Evolutionary conservation across 1,284 basidiomycete species (phyloP), one percentile per base, ranked within the genome.

Genomic region (Apiotrichum gamsii): DNA sequence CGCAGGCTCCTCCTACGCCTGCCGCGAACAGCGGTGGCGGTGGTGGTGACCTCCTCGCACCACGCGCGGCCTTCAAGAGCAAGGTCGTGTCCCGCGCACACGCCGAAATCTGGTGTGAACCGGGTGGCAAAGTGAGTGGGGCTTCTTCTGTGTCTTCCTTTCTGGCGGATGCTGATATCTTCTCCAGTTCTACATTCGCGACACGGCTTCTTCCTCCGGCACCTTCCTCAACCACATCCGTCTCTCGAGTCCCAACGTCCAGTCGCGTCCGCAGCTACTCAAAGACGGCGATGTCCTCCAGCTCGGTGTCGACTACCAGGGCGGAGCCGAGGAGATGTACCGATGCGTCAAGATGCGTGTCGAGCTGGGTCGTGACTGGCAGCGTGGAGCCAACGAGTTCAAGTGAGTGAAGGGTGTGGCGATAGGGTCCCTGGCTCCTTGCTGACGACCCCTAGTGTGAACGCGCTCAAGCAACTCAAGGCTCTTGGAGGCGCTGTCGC

Each of bases 221-320:
- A 98, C 95, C 1, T 98, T 98, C 71, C 77, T 98, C 51, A 98
- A 98, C 71, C 95, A 97, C 67, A 83, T 94, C 51, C 76, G 94
- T 19, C 78, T 98, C 10, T 85, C 84, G 29, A 79, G 83, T 0
- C 90, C 94, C 11, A 87, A 86, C 45, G 79, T 82, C 13, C 90
- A 94, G 64, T 85, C 82, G 3, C 77, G 82, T 32, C 81, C 90
- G 0, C 85, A 81, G 56, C 81, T 82, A 54, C 77, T 98, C 62
- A 88, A 87, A 71, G 94, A 97, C 56, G 94, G 94, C 1, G 94
- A 98, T 72, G 81, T 97, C 15, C 74, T 98, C 8, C 94, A 98
- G 73, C 81, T 97, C 1, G 94, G 94, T 2, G 91, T 98, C 25
- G 95, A 98, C 69, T 98, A 96, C 72, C 94, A 97, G 71, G 94